phyloP scores from a whole-genome alignment of 2,329 filamentous ascomycete genomes.

The Nemania sp. region DNA sequence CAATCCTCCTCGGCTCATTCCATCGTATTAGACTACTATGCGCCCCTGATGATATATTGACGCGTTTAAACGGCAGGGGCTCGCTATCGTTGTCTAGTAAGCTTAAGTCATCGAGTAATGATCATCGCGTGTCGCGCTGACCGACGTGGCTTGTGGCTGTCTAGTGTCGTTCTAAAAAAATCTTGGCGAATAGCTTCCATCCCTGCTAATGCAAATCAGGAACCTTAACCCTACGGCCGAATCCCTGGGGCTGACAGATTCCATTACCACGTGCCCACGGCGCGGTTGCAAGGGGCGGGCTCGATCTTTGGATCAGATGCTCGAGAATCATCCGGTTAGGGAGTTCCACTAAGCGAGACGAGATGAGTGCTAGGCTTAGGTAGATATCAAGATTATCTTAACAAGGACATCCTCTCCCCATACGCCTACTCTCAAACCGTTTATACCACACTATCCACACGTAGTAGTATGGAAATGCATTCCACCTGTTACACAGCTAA shows the following conservation, averaged over 20 bases:
- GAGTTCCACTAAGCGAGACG: too few species aligned
- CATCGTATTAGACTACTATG: neutral
- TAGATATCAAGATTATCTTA: too few species aligned
- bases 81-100: neutral
- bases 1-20: neutral
- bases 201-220: neutral
- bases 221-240: neutral
- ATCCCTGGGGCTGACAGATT: neutral
- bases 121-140: neutral
- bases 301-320: neutral
- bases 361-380: too few species aligned
- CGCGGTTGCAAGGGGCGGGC: too few species aligned
- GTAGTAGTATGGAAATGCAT: too few species aligned
- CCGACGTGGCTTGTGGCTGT: neutral
- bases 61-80: neutral
- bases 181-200: neutral
- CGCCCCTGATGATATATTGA: neutral
- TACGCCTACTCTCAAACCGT: too few species aligned
- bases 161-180: neutral
- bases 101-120: neutral
- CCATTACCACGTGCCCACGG: neutral
- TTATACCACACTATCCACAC: too few species aligned
- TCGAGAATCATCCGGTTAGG: neutral
- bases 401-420: too few species aligned
- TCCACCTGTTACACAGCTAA: neutral